A percentile compares a stretch with the other conserved stretches of the same genome.
Conservation (phyloP, 768 basidiomycete species). For the Russula foetens region DNA sequence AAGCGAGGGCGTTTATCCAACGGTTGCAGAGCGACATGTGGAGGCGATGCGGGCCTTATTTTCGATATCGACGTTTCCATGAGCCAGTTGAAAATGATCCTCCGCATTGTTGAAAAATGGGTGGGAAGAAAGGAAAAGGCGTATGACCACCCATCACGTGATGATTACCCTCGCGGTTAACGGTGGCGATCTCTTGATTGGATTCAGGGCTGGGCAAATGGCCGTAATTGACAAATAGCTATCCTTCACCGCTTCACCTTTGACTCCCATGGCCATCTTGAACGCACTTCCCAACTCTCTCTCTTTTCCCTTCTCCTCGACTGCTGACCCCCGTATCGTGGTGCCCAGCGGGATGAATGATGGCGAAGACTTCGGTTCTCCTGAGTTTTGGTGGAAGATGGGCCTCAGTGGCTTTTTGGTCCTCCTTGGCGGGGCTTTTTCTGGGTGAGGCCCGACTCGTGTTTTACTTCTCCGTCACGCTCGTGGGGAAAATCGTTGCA, state of each 20-base stretch:
- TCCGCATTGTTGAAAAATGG: background rate
- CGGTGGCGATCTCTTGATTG: background rate
- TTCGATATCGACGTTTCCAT: background rate
- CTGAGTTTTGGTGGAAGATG: slow-evolving; percentile 72
- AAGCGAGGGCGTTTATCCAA: slow-evolving; percentile 30
- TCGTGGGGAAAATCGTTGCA: too few species aligned
- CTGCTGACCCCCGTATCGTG: too few species aligned
- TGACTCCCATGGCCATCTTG: background rate
- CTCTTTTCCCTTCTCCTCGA: background rate
- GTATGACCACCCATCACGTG: background rate
- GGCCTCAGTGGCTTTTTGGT: slow-evolving; percentile 61
- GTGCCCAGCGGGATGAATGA: too few species aligned
- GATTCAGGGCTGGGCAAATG: too few species aligned
- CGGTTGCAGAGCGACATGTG: slow-evolving; percentile 4
- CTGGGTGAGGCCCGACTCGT: slow-evolving; percentile 69
- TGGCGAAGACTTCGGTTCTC: slow-evolving; percentile 37
- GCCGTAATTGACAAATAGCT: background rate
- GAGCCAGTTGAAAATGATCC: background rate
- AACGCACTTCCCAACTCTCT: background rate
- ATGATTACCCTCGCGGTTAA: background rate
- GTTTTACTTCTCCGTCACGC: too few species aligned
- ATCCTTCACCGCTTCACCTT: background rate
- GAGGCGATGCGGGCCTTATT: background rate
- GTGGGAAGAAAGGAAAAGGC: background rate
- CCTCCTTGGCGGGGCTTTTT: slow-evolving; percentile 83